phyloP scores from a whole-genome alignment of 2,329 filamentous ascomycete genomes.

The Sordariomycetes sp. region DNA sequence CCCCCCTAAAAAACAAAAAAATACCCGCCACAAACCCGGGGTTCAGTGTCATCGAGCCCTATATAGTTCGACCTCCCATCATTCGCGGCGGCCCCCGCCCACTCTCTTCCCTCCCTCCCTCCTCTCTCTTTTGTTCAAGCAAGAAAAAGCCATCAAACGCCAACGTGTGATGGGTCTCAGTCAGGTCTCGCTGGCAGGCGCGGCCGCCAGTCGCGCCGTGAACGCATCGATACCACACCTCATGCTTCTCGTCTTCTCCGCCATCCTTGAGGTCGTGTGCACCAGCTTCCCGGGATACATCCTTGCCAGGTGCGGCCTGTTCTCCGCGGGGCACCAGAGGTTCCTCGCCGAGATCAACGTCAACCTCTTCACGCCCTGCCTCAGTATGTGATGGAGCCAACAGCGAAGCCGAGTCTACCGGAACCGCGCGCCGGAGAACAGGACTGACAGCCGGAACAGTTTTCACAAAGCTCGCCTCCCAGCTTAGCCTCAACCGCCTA shows the following conservation, averaged over 20 bases:
- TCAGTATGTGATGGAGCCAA: slow-evolving; percentile 51
- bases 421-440: background rate
- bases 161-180: background rate
- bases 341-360: slow-evolving; percentile 95
- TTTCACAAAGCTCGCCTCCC: slow-evolving; percentile 92
- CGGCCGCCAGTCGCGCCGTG: slow-evolving; percentile 22
- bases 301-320: slow-evolving; percentile 78
- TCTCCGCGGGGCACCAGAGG: slow-evolving; percentile 92
- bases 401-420: background rate
- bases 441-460: slow-evolving; percentile 27
- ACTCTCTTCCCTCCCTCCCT: no score
- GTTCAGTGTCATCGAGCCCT: no score
- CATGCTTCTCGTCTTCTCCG: slow-evolving; percentile 78
- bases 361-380: slow-evolving; percentile 88
- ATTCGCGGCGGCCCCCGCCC: no score
- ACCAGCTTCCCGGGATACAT: slow-evolving; percentile 92
- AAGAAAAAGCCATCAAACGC: no score
- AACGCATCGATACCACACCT: slow-evolving; percentile 59
- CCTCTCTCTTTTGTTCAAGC: no score
- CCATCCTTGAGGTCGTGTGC: slow-evolving; percentile 88
- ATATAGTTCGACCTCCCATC: no score
- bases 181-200: background rate
- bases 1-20: no score
- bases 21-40: no score
- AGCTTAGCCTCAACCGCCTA: slow-evolving; percentile 84